Evolutionary conservation across 2,329 filamentous ascomycete genomes (phyloP).

Genomic region (Apiospora marii): DNA sequence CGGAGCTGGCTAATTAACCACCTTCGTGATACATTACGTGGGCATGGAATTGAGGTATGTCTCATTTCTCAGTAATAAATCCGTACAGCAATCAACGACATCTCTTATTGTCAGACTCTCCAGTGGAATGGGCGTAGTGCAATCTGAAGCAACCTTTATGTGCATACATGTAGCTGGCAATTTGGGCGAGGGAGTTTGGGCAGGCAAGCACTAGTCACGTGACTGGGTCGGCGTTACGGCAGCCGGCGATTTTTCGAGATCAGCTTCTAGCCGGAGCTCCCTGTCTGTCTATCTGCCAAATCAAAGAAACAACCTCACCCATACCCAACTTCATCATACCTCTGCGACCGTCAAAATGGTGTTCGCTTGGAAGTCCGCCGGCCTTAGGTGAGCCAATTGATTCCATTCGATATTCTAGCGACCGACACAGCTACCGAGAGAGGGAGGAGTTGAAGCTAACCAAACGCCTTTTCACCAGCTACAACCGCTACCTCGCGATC

Average conservation of each 20-base stretch:
- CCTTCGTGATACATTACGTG: too few relatives aligned
- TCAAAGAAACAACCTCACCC: constrained; percentile 20
- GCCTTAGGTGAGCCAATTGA: constrained; percentile 79
- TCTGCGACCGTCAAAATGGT: constrained; percentile 75
- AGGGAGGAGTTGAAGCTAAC: constrained; percentile 43
- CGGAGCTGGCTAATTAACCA: neutral
- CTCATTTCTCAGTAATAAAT: too few relatives aligned
- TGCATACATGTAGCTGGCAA: neutral
- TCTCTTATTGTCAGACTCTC: neutral
- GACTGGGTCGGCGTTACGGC: constrained; percentile 22
- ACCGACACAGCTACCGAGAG: constrained; percentile 23
- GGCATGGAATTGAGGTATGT: too few relatives aligned
- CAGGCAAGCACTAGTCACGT: constrained; percentile 17
- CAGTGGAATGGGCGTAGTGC: neutral
- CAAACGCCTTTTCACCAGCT: constrained; percentile 64
- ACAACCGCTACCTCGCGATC: constrained; percentile 99
- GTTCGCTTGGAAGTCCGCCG: constrained; percentile 98
- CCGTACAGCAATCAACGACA: too few relatives aligned
- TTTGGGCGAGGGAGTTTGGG: neutral
- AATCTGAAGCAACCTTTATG: neutral
- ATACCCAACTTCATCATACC: constrained; percentile 42
- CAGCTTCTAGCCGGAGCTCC: constrained; percentile 24
- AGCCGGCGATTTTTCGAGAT: constrained; percentile 20
- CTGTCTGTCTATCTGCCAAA: constrained; percentile 16
- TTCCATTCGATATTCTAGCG: constrained; percentile 18